A percentile compares a stretch with the other conserved stretches of the same genome.
phyloP scores from a whole-genome alignment of 768 basidiomycete species.

The Termitomyces sp. region DNA sequence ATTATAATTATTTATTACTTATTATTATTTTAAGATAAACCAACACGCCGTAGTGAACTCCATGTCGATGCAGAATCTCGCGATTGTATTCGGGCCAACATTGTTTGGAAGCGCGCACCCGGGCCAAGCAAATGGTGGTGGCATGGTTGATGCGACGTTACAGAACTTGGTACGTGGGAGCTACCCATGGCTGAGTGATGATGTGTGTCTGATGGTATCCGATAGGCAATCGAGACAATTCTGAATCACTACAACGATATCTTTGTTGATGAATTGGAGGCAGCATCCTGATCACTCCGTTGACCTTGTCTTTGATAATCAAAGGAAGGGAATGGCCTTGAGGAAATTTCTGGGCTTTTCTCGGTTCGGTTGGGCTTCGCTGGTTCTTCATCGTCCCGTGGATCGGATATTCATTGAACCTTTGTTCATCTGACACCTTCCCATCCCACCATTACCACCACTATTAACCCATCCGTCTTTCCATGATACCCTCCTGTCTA shows the following conservation, averaged over 20 bases:
- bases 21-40: conserved; percentile 54
- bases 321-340: not conserved
- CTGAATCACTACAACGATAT: conserved; percentile 93
- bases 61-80: conserved; percentile 91
- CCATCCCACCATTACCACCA: not conserved
- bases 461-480: not conserved
- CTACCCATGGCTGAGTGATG: not conserved
- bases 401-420: not conserved
- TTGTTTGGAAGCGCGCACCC: conserved; percentile 72
- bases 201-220: conserved; percentile 11
- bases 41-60: conserved; percentile 76
- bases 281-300: conserved; percentile 4
- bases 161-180: conserved; percentile 61
- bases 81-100: conserved; percentile 98
- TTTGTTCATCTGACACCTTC: not conserved
- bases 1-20: not conserved
- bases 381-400: not conserved
- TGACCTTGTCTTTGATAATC: not conserved
- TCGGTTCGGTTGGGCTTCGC: not conserved
- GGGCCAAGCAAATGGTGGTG: conserved; percentile 37
- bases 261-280: conserved; percentile 86
- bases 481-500: conserved; percentile 1
- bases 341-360: not conserved
- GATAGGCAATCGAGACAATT: conserved; percentile 91
- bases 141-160: conserved; percentile 65